Conservation (phyloP, 75 land plant genomes). For the Pinus taeda region DNA sequence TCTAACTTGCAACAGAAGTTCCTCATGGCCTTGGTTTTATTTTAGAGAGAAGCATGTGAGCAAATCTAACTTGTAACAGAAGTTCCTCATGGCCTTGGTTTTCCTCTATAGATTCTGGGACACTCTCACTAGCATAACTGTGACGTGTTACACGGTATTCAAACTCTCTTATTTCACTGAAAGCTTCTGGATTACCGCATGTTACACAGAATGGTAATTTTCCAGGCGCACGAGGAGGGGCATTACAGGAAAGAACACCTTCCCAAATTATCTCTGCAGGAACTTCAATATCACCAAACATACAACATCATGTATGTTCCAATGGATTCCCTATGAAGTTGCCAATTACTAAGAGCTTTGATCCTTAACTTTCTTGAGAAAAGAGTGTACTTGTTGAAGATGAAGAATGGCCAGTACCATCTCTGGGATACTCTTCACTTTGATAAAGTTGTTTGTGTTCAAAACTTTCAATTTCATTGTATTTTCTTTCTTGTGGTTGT, state of each 20-base stretch:
- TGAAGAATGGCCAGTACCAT: neutral
- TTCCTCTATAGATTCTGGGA: conserved; percentile 8
- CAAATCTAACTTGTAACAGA: conserved; percentile 51
- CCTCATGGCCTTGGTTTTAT: conserved; percentile 34
- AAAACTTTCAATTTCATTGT: neutral
- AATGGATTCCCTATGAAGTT: conserved; percentile 60
- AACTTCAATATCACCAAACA: conserved; percentile 93
- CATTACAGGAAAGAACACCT: conserved; percentile 75
- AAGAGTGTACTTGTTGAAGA: neutral
- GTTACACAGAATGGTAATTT: conserved; percentile 75
- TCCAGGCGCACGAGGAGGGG: conserved; percentile 72
- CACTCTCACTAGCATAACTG: neutral
- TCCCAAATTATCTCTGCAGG: conserved; percentile 75
- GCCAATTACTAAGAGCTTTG: conserved; percentile 72
- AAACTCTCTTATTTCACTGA: conserved; percentile 86
- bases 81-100: conserved; percentile 47
- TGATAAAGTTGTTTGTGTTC: neutral
- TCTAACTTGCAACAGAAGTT: conserved; percentile 54
- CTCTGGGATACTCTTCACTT: neutral
- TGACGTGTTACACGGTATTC: conserved; percentile 49
- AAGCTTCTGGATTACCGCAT: conserved; percentile 66
- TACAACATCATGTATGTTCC: conserved; percentile 62
- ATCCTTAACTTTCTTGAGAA: neutral
- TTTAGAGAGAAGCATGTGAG: conserved; percentile 48
- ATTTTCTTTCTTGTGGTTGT: neutral